These are phyloP conservation scores for Endoconidiophora laricicola DNA, from an alignment of 2,329 filamentous ascomycete genomes.

Conservation along the genomic window DNA sequence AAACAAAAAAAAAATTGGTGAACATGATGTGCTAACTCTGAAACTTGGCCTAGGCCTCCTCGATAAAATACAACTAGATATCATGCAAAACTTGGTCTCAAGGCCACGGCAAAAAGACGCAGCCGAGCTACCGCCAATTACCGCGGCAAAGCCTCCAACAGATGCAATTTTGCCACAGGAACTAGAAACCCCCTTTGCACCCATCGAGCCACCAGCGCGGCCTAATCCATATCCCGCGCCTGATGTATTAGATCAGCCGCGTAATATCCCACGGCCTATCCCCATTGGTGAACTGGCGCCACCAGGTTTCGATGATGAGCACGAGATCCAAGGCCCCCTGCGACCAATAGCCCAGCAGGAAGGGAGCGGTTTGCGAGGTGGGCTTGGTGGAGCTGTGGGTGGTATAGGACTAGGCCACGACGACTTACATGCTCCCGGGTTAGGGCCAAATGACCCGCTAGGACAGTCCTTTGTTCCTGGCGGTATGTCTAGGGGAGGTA, in stretches of 20 bases:
- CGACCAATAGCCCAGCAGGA: constrained; percentile 24
- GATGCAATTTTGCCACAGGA: constrained; percentile 26
- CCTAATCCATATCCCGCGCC: constrained; percentile 25
- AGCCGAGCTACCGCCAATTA: constrained; percentile 22
- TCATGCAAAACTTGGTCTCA: constrained; percentile 73
- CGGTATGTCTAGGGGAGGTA: constrained; percentile 27
- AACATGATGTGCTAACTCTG: too few relatives aligned
- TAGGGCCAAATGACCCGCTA: constrained; percentile 75
- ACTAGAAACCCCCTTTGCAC: constrained; percentile 45
- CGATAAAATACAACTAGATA: constrained; percentile 53
- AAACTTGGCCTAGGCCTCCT: constrained; percentile 37
- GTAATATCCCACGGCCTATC: constrained; percentile 26
- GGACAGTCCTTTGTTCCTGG: constrained; percentile 47
- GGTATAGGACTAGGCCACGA: constrained; percentile 64
- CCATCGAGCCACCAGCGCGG: constrained; percentile 25
- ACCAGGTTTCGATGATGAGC: constrained; percentile 85
- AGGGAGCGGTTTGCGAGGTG: constrained; percentile 16
- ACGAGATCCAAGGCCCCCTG: constrained; percentile 58
- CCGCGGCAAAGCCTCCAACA: neutral
- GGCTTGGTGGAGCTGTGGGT: constrained; percentile 27
- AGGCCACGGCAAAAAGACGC: constrained; percentile 52
- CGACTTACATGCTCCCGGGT: constrained; percentile 71
- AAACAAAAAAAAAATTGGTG: too few relatives aligned
- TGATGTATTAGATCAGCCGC: constrained; percentile 2
- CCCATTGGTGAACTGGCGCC: constrained; percentile 65